Evolutionary conservation across 805 yeast species (phyloP).

Genomic region (Candida boleticola): DNA sequence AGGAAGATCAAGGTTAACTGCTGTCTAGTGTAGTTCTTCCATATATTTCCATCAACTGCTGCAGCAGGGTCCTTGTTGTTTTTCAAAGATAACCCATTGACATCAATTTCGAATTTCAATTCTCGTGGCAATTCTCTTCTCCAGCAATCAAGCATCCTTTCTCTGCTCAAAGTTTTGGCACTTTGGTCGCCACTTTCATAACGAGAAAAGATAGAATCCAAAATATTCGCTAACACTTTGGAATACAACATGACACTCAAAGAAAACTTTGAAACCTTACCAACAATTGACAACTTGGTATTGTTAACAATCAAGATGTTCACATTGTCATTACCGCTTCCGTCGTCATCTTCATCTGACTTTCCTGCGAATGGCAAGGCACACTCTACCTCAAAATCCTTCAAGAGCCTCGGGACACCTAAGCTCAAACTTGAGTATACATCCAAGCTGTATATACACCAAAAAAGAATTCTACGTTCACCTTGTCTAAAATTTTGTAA

Average conservation of each 20-base stretch:
- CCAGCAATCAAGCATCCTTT: conserved; percentile 78
- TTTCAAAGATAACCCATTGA: conserved; percentile 47
- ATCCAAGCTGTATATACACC: conserved; percentile 81
- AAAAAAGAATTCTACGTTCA: conserved; percentile 76
- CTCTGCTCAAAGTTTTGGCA: conserved; percentile 35
- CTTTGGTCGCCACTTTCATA: conserved; percentile 34
- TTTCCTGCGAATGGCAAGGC: conserved; percentile 67
- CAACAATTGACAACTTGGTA: conserved; percentile 59
- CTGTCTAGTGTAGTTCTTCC: conserved; percentile 37
- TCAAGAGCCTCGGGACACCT: conserved; percentile 79
- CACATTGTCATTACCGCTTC: conserved; percentile 43
- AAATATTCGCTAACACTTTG: conserved; percentile 67
- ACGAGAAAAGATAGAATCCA: conserved; percentile 70
- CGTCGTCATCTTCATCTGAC: conserved; percentile 33
- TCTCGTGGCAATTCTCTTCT: conserved; percentile 62
- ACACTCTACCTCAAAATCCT: conserved; percentile 83
- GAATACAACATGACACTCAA: conserved; percentile 66
- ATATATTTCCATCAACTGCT: conserved; percentile 13
- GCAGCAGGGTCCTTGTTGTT: conserved; percentile 19
- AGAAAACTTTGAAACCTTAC: conserved; percentile 65
- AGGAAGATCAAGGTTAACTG: conserved; percentile 51
- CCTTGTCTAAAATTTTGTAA: conserved; percentile 73
- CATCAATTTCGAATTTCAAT: conserved; percentile 63
- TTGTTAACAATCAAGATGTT: conserved; percentile 61
- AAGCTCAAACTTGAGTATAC: conserved; percentile 69